Base-by-base conservation (phyloP, 1,284 basidiomycete species). In the Naganishia cerealis region DNA sequence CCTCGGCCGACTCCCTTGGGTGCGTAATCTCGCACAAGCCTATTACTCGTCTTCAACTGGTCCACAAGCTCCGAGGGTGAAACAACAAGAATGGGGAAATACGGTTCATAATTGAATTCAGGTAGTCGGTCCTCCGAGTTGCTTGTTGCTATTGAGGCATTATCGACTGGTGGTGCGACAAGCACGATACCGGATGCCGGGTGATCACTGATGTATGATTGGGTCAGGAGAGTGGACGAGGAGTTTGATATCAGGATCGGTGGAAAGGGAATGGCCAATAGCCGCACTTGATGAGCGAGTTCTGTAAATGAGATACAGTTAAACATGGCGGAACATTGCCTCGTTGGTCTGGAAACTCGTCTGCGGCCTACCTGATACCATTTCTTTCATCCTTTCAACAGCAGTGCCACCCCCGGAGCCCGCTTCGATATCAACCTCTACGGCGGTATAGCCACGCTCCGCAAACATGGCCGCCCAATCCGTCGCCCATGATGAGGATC, bases 131-230 rank as follows among this genome's bases (percentile, higher is more conserved):
- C 78, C 69, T 57, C 68, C 26, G 48, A 63, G 39, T 68, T 16
- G n/a, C 43, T 29, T 38, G 33, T 29, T 38, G 57, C 56, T 42
- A 56, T 33, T 7, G 56, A 65, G 38, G 48, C 52, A 38, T 55
- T 65, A 21, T 46, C 57, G 16, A 52, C 69, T 3, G 86, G 85
- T 21, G 87, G 87, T 38, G 85, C 83, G 46, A 88, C 82, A 33
- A 89, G 80, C 52, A 88, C 82, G 53, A 89, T 79, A 0, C 84
- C 88, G 12, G 82, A 81, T 2, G 86, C 87, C 1, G 87, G 86
- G 73, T 87, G 78, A 40, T 86, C 87, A 9, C 86, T 87, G 66
- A 89, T 84, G 75, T 87, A 89, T 15, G 85, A 83, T 75, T 89
- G 87, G 12, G 86, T 84, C 63, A 89, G 84, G 56, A 89, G 79